A percentile compares a stretch with the other conserved stretches of the same genome.
phyloP scores from a whole-genome alignment of 1,284 basidiomycete genomes.

The Trametes hirsuta region DNA sequence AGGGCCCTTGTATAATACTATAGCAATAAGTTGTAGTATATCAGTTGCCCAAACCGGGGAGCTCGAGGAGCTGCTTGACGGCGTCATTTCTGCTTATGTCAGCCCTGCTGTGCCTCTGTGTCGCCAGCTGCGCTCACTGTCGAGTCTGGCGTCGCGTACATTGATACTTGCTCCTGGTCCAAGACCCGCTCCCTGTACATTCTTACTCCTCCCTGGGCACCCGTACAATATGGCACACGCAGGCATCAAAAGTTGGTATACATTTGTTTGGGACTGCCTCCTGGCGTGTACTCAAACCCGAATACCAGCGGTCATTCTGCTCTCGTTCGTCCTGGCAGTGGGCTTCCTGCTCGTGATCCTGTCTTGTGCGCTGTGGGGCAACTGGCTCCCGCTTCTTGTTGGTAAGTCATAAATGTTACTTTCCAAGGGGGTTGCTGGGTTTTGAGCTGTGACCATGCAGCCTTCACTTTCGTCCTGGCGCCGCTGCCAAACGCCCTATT shows the following conservation, averaged over 20 bases:
- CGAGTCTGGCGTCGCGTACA: background rate
- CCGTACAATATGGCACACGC: conserved; percentile 31
- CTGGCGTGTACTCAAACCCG: conserved; percentile 19
- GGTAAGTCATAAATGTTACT: conserved; percentile 61
- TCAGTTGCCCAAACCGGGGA: no score
- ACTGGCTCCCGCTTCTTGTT: conserved; percentile 97
- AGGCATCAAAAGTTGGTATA: conserved; percentile 37
- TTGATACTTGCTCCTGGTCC: conserved; percentile 1
- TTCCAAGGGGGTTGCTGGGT: background rate
- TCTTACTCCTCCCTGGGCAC: background rate
- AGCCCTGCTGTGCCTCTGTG: conserved; percentile 5
- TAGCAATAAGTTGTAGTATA: no score
- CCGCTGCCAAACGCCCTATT: conserved; percentile 94
- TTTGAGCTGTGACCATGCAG: conserved; percentile 45
- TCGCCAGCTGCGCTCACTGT: background rate
- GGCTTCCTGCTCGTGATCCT: conserved; percentile 98
- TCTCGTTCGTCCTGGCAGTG: conserved; percentile 95
- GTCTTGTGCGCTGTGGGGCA: conserved; percentile 93
- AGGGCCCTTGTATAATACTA: no score
- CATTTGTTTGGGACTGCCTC: conserved; percentile 5
- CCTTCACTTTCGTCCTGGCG: conserved; percentile 93
- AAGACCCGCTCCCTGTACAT: conserved; percentile 11
- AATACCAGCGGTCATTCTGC: conserved; percentile 81
- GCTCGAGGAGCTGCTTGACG: no score
- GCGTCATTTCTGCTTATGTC: conserved; percentile 6